Evolutionary conservation across 2,329 filamentous ascomycete species (phyloP).

Genomic region (Mycocentrospora acerina): DNA sequence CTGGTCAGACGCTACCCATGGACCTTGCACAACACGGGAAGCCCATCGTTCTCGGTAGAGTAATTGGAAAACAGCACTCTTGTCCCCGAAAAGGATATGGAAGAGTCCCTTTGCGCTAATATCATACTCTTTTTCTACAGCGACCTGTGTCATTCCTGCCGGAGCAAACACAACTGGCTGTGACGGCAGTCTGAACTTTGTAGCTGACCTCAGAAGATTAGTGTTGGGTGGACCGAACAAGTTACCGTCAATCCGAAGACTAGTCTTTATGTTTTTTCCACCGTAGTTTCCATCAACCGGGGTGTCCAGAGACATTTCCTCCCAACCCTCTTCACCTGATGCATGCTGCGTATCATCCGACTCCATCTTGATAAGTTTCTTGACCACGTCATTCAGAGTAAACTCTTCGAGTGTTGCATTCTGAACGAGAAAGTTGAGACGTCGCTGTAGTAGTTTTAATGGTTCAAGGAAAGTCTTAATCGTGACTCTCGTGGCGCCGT

Average conservation of each 20-base stretch:
- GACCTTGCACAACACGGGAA: conserved; percentile 71
- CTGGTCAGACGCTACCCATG: conserved; percentile 74
- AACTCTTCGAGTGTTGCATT: conserved; percentile 74
- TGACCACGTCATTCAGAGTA: conserved; percentile 70
- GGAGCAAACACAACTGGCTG: conserved; percentile 84
- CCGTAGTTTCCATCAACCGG: conserved; percentile 57
- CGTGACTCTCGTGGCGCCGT: conserved; percentile 71
- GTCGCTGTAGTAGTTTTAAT: conserved; percentile 74
- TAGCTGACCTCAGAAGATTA: conserved; percentile 50
- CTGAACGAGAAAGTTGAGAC: conserved; percentile 82
- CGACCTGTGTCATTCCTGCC: conserved; percentile 72
- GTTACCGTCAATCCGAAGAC: conserved; percentile 64
- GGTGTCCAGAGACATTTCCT: conserved; percentile 68
- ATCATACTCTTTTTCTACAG: conserved; percentile 80
- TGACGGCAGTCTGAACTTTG: conserved; percentile 79
- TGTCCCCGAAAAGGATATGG: conserved; percentile 94
- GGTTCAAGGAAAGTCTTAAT: conserved; percentile 94
- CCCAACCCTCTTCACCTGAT: conserved; percentile 86
- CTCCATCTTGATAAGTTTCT: conserved; percentile 74
- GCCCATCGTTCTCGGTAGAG: conserved; percentile 70
- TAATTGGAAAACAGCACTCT: conserved; percentile 89
- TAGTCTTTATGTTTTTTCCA: conserved; percentile 56
- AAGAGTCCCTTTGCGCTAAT: conserved; percentile 93
- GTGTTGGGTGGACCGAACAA: conserved; percentile 52
- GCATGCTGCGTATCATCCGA: conserved; percentile 56